Percentiles rank a stretch among this genome's conserved stretches.
Evolutionary conservation across 1,139 yeast species (phyloP).

Genomic region (Arxiozyma slooffiae): DNA sequence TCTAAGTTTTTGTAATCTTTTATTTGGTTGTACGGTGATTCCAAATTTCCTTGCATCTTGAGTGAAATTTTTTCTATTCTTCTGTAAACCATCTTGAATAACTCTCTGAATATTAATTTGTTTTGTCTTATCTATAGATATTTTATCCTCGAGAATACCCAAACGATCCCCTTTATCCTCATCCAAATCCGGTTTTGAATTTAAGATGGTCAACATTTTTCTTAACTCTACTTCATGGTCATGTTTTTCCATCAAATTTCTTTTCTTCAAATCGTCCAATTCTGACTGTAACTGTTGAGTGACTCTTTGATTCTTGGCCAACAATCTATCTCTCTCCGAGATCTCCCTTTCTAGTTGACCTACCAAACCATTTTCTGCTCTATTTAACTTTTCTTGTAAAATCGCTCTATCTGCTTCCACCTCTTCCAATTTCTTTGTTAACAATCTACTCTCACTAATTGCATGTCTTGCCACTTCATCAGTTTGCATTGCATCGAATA

Average conservation of each 20-base stretch:
- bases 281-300: slow-evolving; percentile 58
- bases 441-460: slow-evolving; percentile 57
- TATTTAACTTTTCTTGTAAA: slow-evolving; percentile 57
- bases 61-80: slow-evolving; percentile 24
- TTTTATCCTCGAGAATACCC: neutral
- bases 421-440: slow-evolving; percentile 62
- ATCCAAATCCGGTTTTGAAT: slow-evolving; percentile 22
- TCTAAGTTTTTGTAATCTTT: slow-evolving; percentile 63
- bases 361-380: slow-evolving; percentile 80
- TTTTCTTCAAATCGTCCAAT: slow-evolving; percentile 58
- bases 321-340: slow-evolving; percentile 60
- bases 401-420: slow-evolving; percentile 81
- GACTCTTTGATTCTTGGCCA: slow-evolving; percentile 56
- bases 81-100: slow-evolving; percentile 34
- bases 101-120: slow-evolving; percentile 29
- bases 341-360: slow-evolving; percentile 61
- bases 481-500: slow-evolving; percentile 70
- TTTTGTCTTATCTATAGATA: slow-evolving; percentile 7
- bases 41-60: slow-evolving; percentile 33
- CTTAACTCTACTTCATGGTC: slow-evolving; percentile 83
- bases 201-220: slow-evolving; percentile 64
- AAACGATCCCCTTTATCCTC: neutral
- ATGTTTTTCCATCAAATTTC: slow-evolving; percentile 67
- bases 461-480: slow-evolving; percentile 87
- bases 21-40: slow-evolving; percentile 54